phyloP scores from a whole-genome alignment of 2,329 filamentous ascomycete genomes.

The Aphanoascus verrucosus region DNA sequence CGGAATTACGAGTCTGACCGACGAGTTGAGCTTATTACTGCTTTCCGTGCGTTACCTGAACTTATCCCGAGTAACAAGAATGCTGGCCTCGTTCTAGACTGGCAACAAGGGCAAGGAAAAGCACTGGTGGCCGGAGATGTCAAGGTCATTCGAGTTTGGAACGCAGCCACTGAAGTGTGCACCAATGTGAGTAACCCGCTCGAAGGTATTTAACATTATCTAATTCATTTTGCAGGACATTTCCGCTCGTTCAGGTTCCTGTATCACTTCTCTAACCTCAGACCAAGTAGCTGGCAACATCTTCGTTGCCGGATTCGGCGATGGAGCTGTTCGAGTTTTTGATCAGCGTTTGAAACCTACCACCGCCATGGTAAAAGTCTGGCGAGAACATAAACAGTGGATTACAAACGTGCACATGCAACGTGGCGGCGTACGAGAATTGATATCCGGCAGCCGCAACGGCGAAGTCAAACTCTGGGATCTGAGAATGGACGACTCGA shows the following conservation, averaged over 20 bases:
- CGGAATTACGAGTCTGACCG: conserved; percentile 73
- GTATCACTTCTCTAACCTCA: conserved; percentile 88
- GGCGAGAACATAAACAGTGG: conserved; percentile 95
- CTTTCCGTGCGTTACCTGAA: conserved; percentile 86
- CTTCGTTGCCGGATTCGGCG: conserved; percentile 92
- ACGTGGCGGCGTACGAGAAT: conserved; percentile 80
- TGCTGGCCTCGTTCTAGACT: conserved; percentile 92
- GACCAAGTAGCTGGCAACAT: conserved; percentile 97
- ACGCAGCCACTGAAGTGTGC: conserved; percentile 85
- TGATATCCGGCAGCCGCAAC: conserved; percentile 81
- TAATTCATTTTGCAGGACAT: conserved; percentile 52
- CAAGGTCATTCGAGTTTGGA: conserved; percentile 91
- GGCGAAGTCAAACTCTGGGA: conserved; percentile 96
- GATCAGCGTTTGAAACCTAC: conserved; percentile 75
- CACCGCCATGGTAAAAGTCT: conserved; percentile 88
- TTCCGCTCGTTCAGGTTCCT: conserved; percentile 83
- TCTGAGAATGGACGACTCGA: conserved; percentile 70
- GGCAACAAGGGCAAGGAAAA: conserved; percentile 94
- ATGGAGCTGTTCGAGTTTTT: conserved; percentile 87
- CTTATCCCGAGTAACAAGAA: conserved; percentile 90
- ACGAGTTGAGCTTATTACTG: conserved; percentile 72
- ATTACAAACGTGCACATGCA: conserved; percentile 95
- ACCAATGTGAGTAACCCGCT: conserved; percentile 46
- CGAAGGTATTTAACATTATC: not conserved
- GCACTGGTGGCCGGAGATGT: conserved; percentile 94